phyloP scores from a whole-genome alignment of 208 protist genomes.

The Blastocrithidia nonstop region DNA sequence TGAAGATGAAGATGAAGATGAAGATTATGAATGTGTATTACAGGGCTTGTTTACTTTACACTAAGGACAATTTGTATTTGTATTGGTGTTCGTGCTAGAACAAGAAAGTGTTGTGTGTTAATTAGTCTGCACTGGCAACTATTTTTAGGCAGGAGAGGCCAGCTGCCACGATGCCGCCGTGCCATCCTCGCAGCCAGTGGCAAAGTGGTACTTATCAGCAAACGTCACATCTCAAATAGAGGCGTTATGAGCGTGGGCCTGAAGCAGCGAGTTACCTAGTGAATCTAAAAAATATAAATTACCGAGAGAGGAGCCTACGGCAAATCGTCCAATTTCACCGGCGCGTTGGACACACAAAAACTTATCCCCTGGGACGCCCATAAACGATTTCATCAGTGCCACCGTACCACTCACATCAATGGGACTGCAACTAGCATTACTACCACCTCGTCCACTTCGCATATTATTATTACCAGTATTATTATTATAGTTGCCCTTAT shows the following conservation, averaged over 20 bases:
- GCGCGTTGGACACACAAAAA: constrained; percentile 58
- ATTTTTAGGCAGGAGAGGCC: constrained; percentile 4
- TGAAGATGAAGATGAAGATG: too few species aligned
- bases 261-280: constrained; percentile 62
- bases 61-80: too few species aligned
- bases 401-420: constrained; percentile 48
- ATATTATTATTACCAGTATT: too few species aligned
- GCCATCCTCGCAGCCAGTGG: constrained; percentile 65
- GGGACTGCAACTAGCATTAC: too few species aligned
- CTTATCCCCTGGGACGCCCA: constrained; percentile 46
- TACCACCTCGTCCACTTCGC: too few species aligned
- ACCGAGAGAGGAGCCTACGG: constrained; percentile 55
- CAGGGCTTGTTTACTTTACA: too few species aligned
- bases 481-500: too few species aligned
- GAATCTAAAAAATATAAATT: constrained; percentile 77
- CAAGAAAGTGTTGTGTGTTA: too few species aligned
- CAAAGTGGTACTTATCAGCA: constrained; percentile 44
- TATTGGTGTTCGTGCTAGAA: background rate
- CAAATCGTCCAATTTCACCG: constrained; percentile 45
- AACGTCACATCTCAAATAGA: constrained; percentile 74
- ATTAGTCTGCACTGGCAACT: too few species aligned
- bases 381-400: constrained; percentile 41
- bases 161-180: constrained; percentile 42
- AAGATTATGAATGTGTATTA: too few species aligned
- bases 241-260: constrained; percentile 57